phyloP scores from a whole-genome alignment of 148 eudicot genomes.

The Dianthus caryophyllus region DNA sequence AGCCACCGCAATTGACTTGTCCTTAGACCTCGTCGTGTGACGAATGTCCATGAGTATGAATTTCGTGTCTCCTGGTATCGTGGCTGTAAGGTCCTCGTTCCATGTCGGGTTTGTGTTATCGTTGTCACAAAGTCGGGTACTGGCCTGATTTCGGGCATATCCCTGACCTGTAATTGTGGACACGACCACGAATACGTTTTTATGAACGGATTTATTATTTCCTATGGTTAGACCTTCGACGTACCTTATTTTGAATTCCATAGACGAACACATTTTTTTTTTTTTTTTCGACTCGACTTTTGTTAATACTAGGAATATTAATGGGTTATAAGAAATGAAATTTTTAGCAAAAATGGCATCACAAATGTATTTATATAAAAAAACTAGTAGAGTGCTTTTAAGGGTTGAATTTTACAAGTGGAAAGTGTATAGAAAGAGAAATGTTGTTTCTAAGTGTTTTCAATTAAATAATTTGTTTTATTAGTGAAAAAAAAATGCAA shows the following conservation, averaged over 20 bases:
- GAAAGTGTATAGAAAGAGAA: constrained; percentile 10
- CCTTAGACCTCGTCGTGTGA: constrained; percentile 15
- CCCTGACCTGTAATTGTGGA: constrained; percentile 13
- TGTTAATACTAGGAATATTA: too few species aligned
- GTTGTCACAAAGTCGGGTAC: constrained; percentile 23
- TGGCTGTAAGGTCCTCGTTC: constrained; percentile 42
- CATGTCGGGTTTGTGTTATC: constrained; percentile 39
- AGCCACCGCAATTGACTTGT: constrained; percentile 36
- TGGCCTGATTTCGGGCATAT: neutral
- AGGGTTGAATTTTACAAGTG: neutral
- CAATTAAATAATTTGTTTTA: neutral
- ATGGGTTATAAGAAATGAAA: too few species aligned
- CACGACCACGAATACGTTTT: constrained; percentile 34
- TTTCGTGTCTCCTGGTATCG: constrained; percentile 32
- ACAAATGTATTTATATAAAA: too few species aligned
- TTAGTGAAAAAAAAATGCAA: neutral
- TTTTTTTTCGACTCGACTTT: too few species aligned
- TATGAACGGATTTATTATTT: constrained; percentile 28
- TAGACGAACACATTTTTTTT: constrained; percentile 2
- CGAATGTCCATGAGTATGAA: constrained; percentile 42
- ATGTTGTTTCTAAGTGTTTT: neutral
- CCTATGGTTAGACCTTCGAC: constrained; percentile 35
- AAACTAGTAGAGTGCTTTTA: neutral
- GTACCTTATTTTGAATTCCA: constrained; percentile 45
- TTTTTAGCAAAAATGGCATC: neutral